Percentiles rank a stretch among this genome's conserved stretches.
Conservation (phyloP, 2,329 filamentous ascomycete species). For the Xylariaceae sp. region DNA sequence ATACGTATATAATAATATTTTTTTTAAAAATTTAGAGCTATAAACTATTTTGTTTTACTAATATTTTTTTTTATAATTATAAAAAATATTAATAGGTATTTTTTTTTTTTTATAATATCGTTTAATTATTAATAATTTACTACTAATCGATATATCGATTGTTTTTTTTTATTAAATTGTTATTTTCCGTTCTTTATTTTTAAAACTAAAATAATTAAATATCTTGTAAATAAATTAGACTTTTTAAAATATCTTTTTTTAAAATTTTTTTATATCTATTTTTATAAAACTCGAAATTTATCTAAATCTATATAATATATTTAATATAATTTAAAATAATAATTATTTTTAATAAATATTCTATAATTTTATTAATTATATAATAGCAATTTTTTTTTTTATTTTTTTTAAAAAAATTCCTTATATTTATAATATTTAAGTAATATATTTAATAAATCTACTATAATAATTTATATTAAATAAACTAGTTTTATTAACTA, state of each 20-base stretch:
- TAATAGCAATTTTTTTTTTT: background rate
- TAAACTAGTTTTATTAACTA: background rate
- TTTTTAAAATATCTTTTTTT: background rate
- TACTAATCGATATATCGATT: background rate
- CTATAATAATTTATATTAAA: too few relatives aligned
- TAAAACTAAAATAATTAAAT: background rate
- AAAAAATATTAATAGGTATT: background rate
- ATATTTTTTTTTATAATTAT: background rate
- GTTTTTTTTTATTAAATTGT: background rate
- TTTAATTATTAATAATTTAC: background rate
- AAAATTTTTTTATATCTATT: background rate
- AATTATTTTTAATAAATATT: background rate
- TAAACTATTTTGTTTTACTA: constrained; percentile 1
- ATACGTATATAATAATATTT: constrained; percentile 3
- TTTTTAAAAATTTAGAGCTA: background rate
- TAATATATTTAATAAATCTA: too few relatives aligned
- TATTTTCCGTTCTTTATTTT: background rate
- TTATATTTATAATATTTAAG: too few relatives aligned
- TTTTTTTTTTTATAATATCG: background rate
- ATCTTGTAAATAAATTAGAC: background rate
- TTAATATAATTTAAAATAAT: background rate
- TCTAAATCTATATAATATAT: background rate
- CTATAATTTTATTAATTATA: background rate
- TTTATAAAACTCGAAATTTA: background rate
- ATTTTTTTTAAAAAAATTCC: background rate